Evolutionary conservation across 495 filamentous ascomycete species (phyloP).

Genomic region (Aspergillus steynii): DNA sequence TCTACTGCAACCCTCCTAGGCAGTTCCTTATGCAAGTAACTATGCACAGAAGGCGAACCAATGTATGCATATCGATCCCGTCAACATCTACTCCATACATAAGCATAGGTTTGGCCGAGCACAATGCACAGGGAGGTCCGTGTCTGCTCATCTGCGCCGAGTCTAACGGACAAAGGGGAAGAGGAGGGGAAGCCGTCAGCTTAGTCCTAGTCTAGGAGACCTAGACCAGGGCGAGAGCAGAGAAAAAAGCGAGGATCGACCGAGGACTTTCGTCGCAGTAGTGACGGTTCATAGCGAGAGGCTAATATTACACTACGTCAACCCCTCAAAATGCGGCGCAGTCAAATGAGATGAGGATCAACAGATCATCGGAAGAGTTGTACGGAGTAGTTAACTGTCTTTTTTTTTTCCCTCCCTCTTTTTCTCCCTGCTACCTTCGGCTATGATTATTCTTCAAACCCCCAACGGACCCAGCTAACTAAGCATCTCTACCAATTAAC

Average conservation of each 20-base stretch:
- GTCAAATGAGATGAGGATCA: constrained; percentile 8
- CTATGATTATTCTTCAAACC: neutral
- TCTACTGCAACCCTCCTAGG: constrained; percentile 7
- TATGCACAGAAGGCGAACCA: constrained; percentile 4
- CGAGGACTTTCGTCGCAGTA: neutral
- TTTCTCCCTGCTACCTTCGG: neutral
- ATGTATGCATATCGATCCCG: constrained; percentile 14
- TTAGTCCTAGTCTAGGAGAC: neutral
- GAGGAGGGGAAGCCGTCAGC: neutral
- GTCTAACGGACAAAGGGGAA: constrained; percentile 6
- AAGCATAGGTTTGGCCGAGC: constrained; percentile 6
- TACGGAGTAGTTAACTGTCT: neutral
- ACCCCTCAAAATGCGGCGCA: constrained; percentile 3
- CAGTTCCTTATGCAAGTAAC: constrained; percentile 13
- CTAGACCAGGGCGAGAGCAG: neutral
- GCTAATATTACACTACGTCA: constrained; percentile 7
- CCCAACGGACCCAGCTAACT: neutral
- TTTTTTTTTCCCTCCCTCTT: neutral
- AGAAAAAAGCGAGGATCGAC: constrained; percentile 6
- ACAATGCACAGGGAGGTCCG: constrained; percentile 28
- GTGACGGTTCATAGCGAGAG: constrained; percentile 1
- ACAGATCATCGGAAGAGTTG: neutral
- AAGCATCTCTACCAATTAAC: neutral
- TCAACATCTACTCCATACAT: neutral
- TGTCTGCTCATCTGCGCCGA: constrained; percentile 10